phyloP scores from a whole-genome alignment of 768 basidiomycete genomes.

The Imleria badia region DNA sequence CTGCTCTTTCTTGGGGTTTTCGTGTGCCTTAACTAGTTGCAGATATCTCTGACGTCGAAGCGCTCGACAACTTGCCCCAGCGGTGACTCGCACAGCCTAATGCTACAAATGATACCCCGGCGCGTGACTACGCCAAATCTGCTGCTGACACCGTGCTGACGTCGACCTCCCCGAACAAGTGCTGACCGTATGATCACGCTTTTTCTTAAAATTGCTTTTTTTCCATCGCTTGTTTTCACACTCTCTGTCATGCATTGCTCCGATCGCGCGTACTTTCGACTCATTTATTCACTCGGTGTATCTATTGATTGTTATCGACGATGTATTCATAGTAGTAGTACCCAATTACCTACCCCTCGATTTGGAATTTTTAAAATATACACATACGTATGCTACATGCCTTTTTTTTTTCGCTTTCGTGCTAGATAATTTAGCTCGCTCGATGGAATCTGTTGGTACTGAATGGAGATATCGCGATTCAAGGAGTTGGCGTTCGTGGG shows the following conservation, averaged over 20 bases:
- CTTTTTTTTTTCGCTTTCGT: neutral
- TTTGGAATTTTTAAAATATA: neutral
- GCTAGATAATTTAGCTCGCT: conserved; percentile 1
- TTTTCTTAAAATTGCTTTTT: neutral
- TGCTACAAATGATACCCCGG: conserved; percentile 5
- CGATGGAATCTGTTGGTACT: conserved; percentile 3
- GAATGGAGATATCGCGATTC: neutral
- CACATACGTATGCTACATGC: conserved; percentile 9
- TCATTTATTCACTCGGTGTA: conserved; percentile 14
- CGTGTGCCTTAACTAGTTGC: conserved; percentile 2
- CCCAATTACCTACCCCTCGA: neutral
- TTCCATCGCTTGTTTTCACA: conserved; percentile 3
- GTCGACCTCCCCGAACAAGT: neutral
- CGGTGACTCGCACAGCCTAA: conserved; percentile 16
- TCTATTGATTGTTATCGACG: conserved; percentile 20
- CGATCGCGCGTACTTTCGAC: conserved; percentile 9
- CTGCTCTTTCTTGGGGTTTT: neutral
- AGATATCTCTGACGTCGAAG: conserved; percentile 32
- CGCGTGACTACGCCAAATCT: neutral
- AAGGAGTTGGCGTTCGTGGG: neutral
- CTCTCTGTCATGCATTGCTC: conserved; percentile 8
- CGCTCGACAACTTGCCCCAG: conserved; percentile 17
- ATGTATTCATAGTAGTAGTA: conserved; percentile 26
- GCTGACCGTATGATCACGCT: neutral
- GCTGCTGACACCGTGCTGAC: neutral